Evolutionary conservation across 768 basidiomycete genomes (phyloP).

Genomic region (Lactarius psammicola): DNA sequence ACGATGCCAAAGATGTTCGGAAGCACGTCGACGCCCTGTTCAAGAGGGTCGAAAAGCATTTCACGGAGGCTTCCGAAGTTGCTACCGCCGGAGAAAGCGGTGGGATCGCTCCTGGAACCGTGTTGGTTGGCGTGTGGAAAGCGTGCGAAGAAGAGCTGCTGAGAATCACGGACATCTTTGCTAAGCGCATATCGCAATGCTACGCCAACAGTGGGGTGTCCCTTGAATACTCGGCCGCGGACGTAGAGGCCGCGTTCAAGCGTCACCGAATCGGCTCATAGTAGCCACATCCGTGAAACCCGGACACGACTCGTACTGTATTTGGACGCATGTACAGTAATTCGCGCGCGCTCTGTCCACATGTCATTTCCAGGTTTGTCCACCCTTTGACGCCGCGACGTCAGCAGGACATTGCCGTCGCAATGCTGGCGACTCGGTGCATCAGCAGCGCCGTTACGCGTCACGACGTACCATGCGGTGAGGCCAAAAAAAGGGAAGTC

Average conservation of each 20-base stretch:
- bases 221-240: slow-evolving; percentile 70
- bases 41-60: slow-evolving; percentile 95
- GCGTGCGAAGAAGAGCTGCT: slow-evolving; percentile 84
- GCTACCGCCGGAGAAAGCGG: slow-evolving; percentile 51
- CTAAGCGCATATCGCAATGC: slow-evolving; percentile 67
- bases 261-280: slow-evolving; percentile 47
- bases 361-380: slow-evolving; percentile 8
- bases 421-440: background rate
- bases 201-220: slow-evolving; percentile 71
- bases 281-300: slow-evolving; percentile 19
- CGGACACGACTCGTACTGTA: background rate
- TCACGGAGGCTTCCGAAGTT: slow-evolving; percentile 77
- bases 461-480: background rate
- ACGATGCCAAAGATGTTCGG: slow-evolving; percentile 82
- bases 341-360: background rate
- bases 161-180: slow-evolving; percentile 67
- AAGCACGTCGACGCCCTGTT: slow-evolving; percentile 84
- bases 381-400: background rate
- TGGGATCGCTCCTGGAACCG: slow-evolving; percentile 56
- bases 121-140: slow-evolving; percentile 85
- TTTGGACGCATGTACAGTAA: background rate
- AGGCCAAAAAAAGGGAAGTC: background rate
- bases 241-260: slow-evolving; percentile 79
- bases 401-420: background rate
- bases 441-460: background rate